phyloP scores from a whole-genome alignment of 768 basidiomycete genomes.

The Kwoniella sp. region DNA sequence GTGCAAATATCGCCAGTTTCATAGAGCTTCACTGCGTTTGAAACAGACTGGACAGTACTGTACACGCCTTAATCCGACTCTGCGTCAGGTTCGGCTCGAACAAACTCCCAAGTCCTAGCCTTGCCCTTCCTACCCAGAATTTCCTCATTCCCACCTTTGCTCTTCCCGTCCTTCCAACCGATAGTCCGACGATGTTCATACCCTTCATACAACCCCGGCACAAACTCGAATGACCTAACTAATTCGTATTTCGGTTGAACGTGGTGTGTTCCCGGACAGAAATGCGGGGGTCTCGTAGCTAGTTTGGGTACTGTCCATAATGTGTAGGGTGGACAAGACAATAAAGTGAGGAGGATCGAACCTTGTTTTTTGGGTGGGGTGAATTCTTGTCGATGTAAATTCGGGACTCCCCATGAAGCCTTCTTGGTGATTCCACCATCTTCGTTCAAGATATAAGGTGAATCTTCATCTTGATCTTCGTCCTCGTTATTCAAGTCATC shows the following conservation, averaged over 20 bases:
- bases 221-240: constrained; percentile 78
- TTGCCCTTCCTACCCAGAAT: constrained; percentile 60
- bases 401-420: not conserved
- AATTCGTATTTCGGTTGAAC: constrained; percentile 69
- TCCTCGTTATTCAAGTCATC: constrained; percentile 16
- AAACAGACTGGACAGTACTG: too few relatives aligned
- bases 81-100: constrained; percentile 46
- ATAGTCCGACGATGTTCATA: constrained; percentile 96
- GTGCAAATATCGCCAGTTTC: too few relatives aligned
- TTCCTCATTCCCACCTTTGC: constrained; percentile 69
- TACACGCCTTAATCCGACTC: constrained; percentile 1
- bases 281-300: constrained; percentile 64
- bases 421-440: not conserved
- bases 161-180: constrained; percentile 68
- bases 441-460: constrained; percentile 15
- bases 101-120: constrained; percentile 90
- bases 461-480: constrained; percentile 13
- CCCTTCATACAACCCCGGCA: constrained; percentile 70
- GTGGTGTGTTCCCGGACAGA: constrained; percentile 36
- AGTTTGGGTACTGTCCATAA: constrained; percentile 65
- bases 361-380: constrained; percentile 60
- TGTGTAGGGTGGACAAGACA: constrained; percentile 84
- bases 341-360: constrained; percentile 78
- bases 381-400: constrained; percentile 32
- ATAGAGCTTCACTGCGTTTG: too few relatives aligned